Base-by-base conservation (phyloP, 2,329 filamentous ascomycete species). In the Blumeriella jaapii region DNA sequence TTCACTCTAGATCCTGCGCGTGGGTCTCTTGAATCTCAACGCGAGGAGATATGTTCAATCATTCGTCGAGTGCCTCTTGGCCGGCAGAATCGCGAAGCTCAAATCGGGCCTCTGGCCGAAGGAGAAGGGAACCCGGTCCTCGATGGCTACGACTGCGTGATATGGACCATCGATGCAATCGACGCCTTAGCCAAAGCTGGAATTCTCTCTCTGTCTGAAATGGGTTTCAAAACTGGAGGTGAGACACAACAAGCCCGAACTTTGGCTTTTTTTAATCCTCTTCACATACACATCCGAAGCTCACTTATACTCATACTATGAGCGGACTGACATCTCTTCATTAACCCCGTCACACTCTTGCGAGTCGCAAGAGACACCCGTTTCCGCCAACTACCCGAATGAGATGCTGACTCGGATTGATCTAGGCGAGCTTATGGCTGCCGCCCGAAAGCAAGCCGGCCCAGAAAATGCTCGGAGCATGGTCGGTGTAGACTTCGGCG, bases 71-170 rank as follows among this genome's bases (percentile, higher is more conserved):
- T 51, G 1, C 45, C 47, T 4, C 36, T 51, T 5, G 49, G 47
- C 0, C 39, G 38, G 7, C 30, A 39, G n/a, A 40, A 37, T 2
- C 33, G 48, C 4, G 39, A 44, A 27, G 6, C 14, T 5, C 29
- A 26, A 11, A 32, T 44, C 5, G 44, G 42, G 1, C 27, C 35
- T 13, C 30, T 41, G 8, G 31, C 25, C 20, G 31, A 26, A 29
- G 41, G 37, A 19, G 37, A 40, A 15, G 48, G 48, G 7, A 51
- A 51, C 14, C 33, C 35, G 2, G 39, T 22, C 4, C 30, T 51
- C 12, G 47, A 42, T 6, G 47, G 44, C 10, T 51, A 51, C 18
- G 46, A 49, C 22, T 51, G 49, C 33, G 32, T 51, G 2, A 43
- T 51, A 6, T 51, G 49, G 49, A 46, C 42, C 0, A 33, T 34